Percentiles rank a stretch among this genome's conserved stretches.
These are phyloP conservation scores for Skeletonema tropicum DNA, from an alignment of 108 stramenopile species.

Conservation along the genomic window DNA sequence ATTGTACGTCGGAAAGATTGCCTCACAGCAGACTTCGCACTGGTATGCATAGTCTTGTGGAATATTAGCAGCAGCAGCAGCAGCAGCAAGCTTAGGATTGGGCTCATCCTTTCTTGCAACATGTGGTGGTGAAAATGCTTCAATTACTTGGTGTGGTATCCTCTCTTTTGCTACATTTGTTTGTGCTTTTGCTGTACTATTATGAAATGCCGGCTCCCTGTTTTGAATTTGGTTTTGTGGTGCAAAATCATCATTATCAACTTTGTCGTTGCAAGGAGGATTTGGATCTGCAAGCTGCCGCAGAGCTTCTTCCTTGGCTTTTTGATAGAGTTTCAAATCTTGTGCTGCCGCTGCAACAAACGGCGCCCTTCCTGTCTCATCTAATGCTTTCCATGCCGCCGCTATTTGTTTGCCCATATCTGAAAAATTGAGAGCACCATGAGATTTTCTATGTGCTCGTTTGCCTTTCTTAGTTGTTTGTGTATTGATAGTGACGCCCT, in stretches of 20 bases:
- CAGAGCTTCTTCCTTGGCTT: neutral
- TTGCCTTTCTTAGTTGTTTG: constrained; percentile 8
- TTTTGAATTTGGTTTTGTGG: neutral
- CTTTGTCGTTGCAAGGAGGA: neutral
- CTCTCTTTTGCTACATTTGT: neutral
- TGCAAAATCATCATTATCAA: neutral
- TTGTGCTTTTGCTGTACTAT: neutral
- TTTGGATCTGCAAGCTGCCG: neutral
- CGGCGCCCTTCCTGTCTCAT: constrained; percentile 38
- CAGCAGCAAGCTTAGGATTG: neutral
- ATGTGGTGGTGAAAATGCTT: neutral
- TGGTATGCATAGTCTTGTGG: constrained; percentile 27
- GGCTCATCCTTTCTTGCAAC: neutral
- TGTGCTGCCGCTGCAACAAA: constrained; percentile 47
- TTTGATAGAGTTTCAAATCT: constrained; percentile 54
- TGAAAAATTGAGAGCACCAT: constrained; percentile 3
- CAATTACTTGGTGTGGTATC: neutral
- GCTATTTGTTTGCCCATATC: constrained; percentile 68
- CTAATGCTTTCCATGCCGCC: constrained; percentile 63
- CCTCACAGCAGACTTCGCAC: constrained; percentile 29
- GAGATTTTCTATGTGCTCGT: constrained; percentile 7
- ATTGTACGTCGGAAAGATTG: constrained; percentile 28
- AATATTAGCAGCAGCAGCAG: neutral
- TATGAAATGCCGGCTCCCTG: neutral
- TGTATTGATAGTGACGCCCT: neutral